A percentile compares a stretch with the other conserved stretches of the same genome.
These are phyloP conservation scores for Sclerotinia borealis DNA, from an alignment of 2,329 filamentous ascomycete genomes.

Conservation along the genomic window DNA sequence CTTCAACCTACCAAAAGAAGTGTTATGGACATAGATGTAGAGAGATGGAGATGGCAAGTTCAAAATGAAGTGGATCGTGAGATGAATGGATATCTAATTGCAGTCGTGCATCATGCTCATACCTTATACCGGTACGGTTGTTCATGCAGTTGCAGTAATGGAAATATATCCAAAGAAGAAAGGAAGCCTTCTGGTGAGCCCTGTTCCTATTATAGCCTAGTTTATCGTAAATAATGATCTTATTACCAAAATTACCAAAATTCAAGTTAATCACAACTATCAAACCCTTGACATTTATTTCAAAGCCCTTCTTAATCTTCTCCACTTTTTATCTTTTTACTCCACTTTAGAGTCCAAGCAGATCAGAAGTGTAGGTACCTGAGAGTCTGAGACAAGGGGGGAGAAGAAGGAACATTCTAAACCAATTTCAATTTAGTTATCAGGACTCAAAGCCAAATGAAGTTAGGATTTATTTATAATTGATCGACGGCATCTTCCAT, in stretches of 20 bases:
- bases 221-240: not conserved
- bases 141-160: not conserved
- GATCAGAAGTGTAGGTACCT: not conserved
- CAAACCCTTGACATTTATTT: too few species aligned
- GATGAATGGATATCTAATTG: not conserved
- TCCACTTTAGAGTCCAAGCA: too few species aligned
- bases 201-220: not conserved
- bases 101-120: too few species aligned
- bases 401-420: not conserved
- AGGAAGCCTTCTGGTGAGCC: not conserved
- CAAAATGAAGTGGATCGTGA: not conserved
- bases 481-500: not conserved
- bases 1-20: not conserved
- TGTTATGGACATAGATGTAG: not conserved
- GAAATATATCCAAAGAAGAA: not conserved
- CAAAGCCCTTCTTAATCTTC: not conserved
- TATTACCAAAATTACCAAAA: not conserved
- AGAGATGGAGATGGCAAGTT: not conserved
- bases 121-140: slow-evolving; percentile 11
- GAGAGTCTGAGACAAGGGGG: slow-evolving; percentile 1
- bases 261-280: too few species aligned
- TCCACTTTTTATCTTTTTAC: not conserved
- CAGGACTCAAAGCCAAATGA: not conserved
- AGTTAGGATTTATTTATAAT: not conserved
- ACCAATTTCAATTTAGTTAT: not conserved